Percentiles rank a stretch among this genome's conserved stretches.
Evolutionary conservation across 2,329 filamentous ascomycete genomes (phyloP).

Genomic region (Aspergillus awamori): DNA sequence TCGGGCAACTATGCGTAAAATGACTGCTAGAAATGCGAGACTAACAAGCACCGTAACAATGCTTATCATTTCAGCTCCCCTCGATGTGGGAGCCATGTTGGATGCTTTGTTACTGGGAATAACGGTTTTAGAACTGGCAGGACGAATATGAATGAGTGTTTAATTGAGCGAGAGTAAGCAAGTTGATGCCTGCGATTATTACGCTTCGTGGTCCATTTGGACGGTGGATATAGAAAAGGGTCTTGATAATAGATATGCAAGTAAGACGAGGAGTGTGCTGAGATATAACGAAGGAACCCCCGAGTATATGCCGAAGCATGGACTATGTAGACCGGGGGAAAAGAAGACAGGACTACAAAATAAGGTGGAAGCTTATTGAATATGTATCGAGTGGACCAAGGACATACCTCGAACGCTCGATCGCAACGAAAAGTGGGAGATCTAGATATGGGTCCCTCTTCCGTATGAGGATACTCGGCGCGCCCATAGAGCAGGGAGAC

Average conservation of each 20-base stretch:
- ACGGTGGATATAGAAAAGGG: not conserved
- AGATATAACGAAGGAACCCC: not conserved
- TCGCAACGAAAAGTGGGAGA: not conserved
- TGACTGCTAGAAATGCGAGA: conserved; percentile 29
- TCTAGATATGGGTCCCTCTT: not conserved
- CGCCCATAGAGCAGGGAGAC: not conserved
- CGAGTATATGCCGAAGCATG: not conserved
- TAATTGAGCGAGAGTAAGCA: not conserved
- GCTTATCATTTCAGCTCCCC: conserved; percentile 34
- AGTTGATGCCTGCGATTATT: not conserved
- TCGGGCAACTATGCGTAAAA: conserved; percentile 32
- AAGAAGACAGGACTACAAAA: not conserved
- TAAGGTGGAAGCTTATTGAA: not conserved
- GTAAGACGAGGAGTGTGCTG: not conserved
- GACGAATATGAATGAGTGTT: not conserved
- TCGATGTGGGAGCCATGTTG: conserved; percentile 30
- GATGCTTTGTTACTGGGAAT: not conserved
- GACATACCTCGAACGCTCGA: not conserved
- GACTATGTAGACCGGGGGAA: not conserved
- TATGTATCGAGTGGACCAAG: not conserved
- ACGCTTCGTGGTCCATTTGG: not conserved
- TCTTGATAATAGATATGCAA: not conserved
- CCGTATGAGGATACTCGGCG: not conserved
- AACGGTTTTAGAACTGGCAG: not conserved
- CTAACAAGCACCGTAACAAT: conserved; percentile 35